Base-by-base conservation (phyloP, 129 eudicot genomes). In the Arctium minus region DNA sequence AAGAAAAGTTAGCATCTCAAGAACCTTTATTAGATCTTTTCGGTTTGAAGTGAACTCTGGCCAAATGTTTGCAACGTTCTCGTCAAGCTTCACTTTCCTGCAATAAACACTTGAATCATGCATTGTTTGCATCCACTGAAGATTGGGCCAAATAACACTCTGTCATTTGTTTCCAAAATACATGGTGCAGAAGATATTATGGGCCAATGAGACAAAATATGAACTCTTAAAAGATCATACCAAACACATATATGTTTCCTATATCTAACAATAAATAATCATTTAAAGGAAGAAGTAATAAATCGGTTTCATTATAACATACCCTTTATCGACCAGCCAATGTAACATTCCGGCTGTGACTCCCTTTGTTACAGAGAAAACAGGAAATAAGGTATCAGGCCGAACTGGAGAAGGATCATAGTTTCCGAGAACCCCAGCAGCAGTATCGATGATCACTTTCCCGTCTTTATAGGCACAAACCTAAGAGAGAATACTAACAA, bases 401-500 rank as follows among this genome's bases (percentile, higher is more conserved):
- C 87, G 92, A 83, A 94, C 98, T 56, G 96, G 96, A 75, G 96
- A 93, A 44, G 98, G 97, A 88, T 91, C 97, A 76, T 91, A 94
- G 85, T 91, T 90, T 85, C 98, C 98, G 46, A 94, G 97, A 73
- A 81, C 93, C 72, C 98, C 98, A 78, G 97, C 98, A 84, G 96
- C 89, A 78, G 98, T 94, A 80, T 94, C 98, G 75, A 92, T 92
- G 64, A 94, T 92, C 65, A 94, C 98, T 89, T 89, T 88, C 50
- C 97, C 97, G 62, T 92, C 96, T 89, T 94, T 94, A 76, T 92
- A 94, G 86, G 98, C 97, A 89, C 98, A 94, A 76, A 94, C 91
- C 98, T 89, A 88, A 17, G 33, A 80, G 67, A 50, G 36, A 37
- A 75, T 82, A 72, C 83, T 72, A 80, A 68, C 71, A 50, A 81